These are phyloP conservation scores for Ilex asprella DNA, from an alignment of 257 asterid genomes.

Conservation along the genomic window DNA sequence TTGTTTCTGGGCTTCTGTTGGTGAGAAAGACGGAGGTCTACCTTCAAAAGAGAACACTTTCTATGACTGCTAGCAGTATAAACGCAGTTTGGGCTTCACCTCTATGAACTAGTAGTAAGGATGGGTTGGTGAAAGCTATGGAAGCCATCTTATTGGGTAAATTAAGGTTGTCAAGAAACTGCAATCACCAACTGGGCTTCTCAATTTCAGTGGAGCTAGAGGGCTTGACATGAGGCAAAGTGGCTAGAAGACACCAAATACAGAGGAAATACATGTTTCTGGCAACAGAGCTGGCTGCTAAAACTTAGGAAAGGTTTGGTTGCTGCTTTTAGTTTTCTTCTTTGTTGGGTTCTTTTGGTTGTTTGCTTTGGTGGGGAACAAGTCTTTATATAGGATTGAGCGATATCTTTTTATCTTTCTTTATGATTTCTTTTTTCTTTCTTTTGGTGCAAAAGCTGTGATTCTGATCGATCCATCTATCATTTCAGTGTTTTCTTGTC, in stretches of 20 bases:
- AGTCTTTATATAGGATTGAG: constrained; percentile 38
- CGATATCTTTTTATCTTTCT: constrained; percentile 10
- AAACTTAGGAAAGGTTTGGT: constrained; percentile 6
- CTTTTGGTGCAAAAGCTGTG: constrained; percentile 22
- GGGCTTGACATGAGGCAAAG: constrained; percentile 4
- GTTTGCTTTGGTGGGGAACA: constrained; percentile 19
- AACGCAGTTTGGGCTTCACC: neutral
- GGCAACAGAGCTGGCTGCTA: constrained; percentile 2
- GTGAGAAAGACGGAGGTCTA: neutral
- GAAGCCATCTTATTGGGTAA: constrained; percentile 12
- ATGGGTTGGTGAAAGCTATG: constrained; percentile 8
- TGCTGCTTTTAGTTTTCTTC: constrained; percentile 10
- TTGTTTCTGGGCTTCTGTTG: too few species aligned
- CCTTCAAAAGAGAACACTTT: neutral
- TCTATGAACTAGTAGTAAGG: too few species aligned
- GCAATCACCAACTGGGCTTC: constrained; percentile 17
- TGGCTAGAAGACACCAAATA: constrained; percentile 8
- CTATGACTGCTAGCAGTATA: neutral
- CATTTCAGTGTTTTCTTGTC: constrained; percentile 76
- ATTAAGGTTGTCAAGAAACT: constrained; percentile 13
- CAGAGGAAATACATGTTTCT: constrained; percentile 4
- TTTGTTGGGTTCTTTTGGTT: constrained; percentile 18
- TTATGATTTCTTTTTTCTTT: constrained; percentile 9
- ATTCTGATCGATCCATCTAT: constrained; percentile 58
- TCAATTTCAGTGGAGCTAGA: constrained; percentile 35